Evolutionary conservation across 441 rosid genomes (phyloP), one percentile per base, ranked within the genome.

Genomic region (Gossypium aridum): DNA sequence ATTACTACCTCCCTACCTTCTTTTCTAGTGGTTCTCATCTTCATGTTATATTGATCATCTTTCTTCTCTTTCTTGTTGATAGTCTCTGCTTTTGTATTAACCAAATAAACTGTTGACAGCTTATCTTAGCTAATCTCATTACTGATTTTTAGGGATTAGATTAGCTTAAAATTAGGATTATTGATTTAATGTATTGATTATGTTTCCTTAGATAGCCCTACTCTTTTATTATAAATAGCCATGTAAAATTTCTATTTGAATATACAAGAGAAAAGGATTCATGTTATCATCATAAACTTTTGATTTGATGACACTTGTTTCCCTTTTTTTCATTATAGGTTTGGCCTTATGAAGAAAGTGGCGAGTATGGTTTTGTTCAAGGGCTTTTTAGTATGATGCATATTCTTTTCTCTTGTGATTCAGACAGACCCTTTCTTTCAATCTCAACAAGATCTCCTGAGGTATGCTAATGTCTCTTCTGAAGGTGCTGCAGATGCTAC

Each of bases 311-410:
- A 7, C n/a, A 10, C 47, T 26, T 69, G 6, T 69, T 23, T 17
- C 43, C 2, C 10, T 51, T 69, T 26, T 14, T 43, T 23, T 23
- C 7, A 2, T 49, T n/a, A n/a, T 81, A 94, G 98, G 94, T 92
- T 63, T 95, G 99, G 99, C 98, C 98, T 56, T 95, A 88, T 7
- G 99, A 95, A 85, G 97, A 93, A 88, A 91, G 80, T 55, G 90
- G 86, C 7, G 90, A 87, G 71, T 85, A 81, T 81, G 98, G 98
- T 72, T 87, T 91, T 87, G 92, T 93, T 81, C 98, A 93, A 92
- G 93, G 88, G 67, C 89, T 95, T 64, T 93, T 91, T 82, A 84
- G 86, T 69, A 86, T 93, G 92, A 95, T 91, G 95, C 78, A 72
- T 79, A 65, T 67, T 81, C 81, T 95, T 71, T 95, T 95, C 85